Conservation (phyloP, 768 basidiomycete species). For the Podaxis sp. region DNA sequence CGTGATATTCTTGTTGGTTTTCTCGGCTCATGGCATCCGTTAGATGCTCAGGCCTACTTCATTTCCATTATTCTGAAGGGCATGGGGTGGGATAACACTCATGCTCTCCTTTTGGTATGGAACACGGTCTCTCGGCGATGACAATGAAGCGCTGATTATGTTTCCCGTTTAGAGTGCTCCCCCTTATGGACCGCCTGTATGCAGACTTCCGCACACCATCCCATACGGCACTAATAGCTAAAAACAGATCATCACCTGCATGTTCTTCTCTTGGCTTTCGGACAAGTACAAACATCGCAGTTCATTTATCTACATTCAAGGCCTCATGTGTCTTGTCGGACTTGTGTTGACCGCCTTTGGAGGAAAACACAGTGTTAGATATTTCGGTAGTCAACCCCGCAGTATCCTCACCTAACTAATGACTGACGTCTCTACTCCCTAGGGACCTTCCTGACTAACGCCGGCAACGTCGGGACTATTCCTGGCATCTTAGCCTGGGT, state of each 20-base stretch:
- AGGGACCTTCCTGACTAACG: conserved; percentile 46
- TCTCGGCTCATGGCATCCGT: background rate
- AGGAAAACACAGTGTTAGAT: conserved; percentile 35
- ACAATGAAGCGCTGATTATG: background rate
- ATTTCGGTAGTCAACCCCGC: conserved; percentile 35
- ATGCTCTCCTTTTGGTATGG: conserved; percentile 42
- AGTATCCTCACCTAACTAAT: background rate
- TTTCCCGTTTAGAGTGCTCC: conserved; percentile 38
- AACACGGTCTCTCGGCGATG: background rate
- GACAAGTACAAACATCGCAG: conserved; percentile 43
- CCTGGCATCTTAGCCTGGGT: conserved; percentile 43
- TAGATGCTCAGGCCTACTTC: conserved; percentile 46
- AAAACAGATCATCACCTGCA: conserved; percentile 34
- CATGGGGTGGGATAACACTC: conserved; percentile 41
- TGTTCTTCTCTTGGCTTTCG: conserved; percentile 47
- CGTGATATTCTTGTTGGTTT: background rate
- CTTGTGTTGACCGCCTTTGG: conserved; percentile 39
- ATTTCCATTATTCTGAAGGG: conserved; percentile 45
- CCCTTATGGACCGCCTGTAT: conserved; percentile 44
- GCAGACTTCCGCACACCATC: conserved; percentile 13
- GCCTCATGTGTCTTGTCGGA: conserved; percentile 38
- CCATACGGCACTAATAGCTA: background rate
- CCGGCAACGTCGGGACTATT: conserved; percentile 42
- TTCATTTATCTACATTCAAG: conserved; percentile 40
- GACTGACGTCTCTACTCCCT: background rate